Base-by-base conservation (phyloP, 164 flowering plant species). In the Aristolochia californica region DNA sequence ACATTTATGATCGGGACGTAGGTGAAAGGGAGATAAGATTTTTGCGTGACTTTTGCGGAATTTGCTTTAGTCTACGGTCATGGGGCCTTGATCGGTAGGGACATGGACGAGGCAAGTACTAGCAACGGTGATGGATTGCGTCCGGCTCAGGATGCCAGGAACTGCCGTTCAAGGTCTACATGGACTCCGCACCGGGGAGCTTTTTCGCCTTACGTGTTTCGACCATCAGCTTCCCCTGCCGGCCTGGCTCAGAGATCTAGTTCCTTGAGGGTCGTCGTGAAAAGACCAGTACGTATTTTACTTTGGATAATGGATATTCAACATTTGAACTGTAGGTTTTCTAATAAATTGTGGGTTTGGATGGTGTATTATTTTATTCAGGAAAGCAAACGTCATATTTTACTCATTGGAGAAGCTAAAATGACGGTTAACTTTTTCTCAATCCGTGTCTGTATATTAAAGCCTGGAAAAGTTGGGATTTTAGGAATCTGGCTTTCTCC, bases 111-210 rank as follows among this genome's bases (percentile, higher is more conserved):
- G 69, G 73, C 70, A 47, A 58, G 71, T 55, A 57, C 64, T 64
- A 72, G 79, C 48, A 67, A 61, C 48, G 64, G 49, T 13, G 73
- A 62, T 16, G 76, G 53, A 25, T 62, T n/a, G 0, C 7, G 57
- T 43, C 61, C 58, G 25, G 14, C 53, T 16, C 55, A 23, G 4
- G 49, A 21, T 21, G 51, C 51, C 20, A 22, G 48, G 61, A 14
- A 57, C 72, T 2, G 14, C 45, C 27, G 52, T 60, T 11, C 38
- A 45, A 34, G 30, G 43, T 24, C 51, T 30, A 34, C 48, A 14
- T 89, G 94, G 94, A 72, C 67, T 55, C 94, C 91, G 7, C 68
- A 70, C 55, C 67, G 67, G 73, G 64, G 69, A 45, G 79, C 65
- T 17, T 89, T 86, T 59, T 9, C 56, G 50, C 77, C 76, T 17